Evolutionary conservation across 176 grass and related monocot genomes (phyloP).

Genomic region (Eragrostis nindensis): DNA sequence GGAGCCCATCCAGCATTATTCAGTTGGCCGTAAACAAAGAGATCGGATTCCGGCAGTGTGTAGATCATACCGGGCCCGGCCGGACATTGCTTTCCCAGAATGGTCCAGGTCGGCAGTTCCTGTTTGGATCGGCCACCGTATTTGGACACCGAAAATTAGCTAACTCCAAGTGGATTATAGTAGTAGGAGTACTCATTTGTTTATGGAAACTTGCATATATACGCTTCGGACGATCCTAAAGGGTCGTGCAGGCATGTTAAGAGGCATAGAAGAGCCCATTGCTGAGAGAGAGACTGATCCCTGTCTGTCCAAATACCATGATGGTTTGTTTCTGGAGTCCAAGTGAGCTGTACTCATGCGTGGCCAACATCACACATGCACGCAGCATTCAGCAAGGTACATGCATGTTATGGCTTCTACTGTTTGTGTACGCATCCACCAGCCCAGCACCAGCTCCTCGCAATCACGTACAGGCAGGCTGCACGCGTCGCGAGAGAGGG

Average conservation of each 20-base stretch:
- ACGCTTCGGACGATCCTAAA: not conserved
- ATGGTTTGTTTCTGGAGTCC: not conserved
- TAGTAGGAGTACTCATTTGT: too few species aligned
- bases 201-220: not conserved
- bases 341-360: not conserved
- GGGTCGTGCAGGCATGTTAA: not conserved
- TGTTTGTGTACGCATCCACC: not conserved
- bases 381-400: not conserved
- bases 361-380: not conserved
- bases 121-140: too few species aligned
- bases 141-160: too few species aligned
- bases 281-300: too few species aligned
- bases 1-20: too few species aligned
- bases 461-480: not conserved
- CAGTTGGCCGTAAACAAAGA: too few species aligned
- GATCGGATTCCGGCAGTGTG: too few species aligned
- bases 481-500: not conserved
- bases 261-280: not conserved
- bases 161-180: too few species aligned
- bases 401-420: too few species aligned
- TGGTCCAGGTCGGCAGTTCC: too few species aligned
- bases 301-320: slow-evolving; percentile 2
- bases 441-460: not conserved
- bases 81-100: too few species aligned
- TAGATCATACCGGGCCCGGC: too few species aligned